phyloP scores from a whole-genome alignment of 2,329 filamentous ascomycete species.

The Myriangium duriaei region DNA sequence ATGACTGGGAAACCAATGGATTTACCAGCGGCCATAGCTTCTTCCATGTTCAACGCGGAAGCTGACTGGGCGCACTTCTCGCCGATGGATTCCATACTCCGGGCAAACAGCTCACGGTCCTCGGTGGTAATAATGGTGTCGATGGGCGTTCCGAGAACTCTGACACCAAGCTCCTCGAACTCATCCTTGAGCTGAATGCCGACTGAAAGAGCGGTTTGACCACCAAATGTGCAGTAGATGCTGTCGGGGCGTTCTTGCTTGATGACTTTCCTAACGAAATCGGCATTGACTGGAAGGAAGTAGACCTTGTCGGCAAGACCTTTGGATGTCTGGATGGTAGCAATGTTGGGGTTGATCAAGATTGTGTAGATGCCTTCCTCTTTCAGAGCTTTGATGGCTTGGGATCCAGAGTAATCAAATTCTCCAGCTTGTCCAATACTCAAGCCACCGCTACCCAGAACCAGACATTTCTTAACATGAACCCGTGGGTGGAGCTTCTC shows the following conservation, averaged over 20 bases:
- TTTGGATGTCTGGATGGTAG: constrained; percentile 96
- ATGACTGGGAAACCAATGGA: constrained; percentile 94
- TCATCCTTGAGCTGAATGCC: constrained; percentile 97
- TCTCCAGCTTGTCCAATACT: constrained; percentile 97
- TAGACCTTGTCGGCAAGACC: constrained; percentile 97
- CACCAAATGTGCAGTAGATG: constrained; percentile 96
- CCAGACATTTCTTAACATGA: constrained; percentile 82
- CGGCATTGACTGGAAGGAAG: constrained; percentile 91
- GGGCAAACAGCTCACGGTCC: constrained; percentile 91
- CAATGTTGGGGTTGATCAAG: constrained; percentile 97
- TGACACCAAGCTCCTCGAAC: constrained; percentile 81
- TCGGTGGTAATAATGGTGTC: constrained; percentile 98
- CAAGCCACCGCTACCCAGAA: constrained; percentile 86
- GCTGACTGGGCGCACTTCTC: constrained; percentile 98
- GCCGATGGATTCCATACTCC: constrained; percentile 95
- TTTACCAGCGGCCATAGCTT: constrained; percentile 78
- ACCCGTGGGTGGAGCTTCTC: constrained; percentile 64
- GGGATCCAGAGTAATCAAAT: constrained; percentile 96
- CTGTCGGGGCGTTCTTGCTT: constrained; percentile 87
- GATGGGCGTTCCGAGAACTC: constrained; percentile 91
- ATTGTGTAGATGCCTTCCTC: constrained; percentile 97
- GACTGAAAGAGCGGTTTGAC: constrained; percentile 90
- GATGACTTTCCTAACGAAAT: constrained; percentile 97
- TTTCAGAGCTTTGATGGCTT: constrained; percentile 96
- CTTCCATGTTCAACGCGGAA: constrained; percentile 76